Evolutionary conservation across 495 filamentous ascomycete species (phyloP), one percentile per base, ranked within the genome.

Genomic region (Cercophora newfieldiana): DNA sequence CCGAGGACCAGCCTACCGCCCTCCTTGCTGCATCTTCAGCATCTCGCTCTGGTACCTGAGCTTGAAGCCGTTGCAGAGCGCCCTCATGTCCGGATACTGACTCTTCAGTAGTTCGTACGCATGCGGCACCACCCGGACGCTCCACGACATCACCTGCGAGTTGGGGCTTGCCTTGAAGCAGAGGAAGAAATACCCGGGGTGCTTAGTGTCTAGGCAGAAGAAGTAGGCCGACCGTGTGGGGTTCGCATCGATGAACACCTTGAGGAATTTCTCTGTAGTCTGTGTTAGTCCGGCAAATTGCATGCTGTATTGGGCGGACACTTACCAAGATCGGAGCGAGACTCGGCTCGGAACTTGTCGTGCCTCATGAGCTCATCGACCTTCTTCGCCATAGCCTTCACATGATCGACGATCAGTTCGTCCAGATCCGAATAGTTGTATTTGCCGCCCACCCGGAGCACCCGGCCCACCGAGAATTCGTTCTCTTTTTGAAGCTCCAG

Each of bases 361-460:
- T 97, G 86, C 67, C 89, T 80, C 84, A 91, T 92, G 82, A 99
- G 90, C 80, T 99, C 95, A 59, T 97, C 94, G 7, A 97, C 94
- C 80, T 99, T 99, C 80, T 90, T 92, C 29, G 93, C 91, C 94
- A 97, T 97, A 33, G 94, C 91, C 79, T 96, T 94, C 71, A 99
- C 91, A 68, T 99, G 95, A 65, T 93, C 92, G 76, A 94, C 94
- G 70, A 99, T 98, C 78, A 99, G 78, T 78, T 99, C 95, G 78
- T 99, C 95, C 61, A 99, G 80, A 90, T 99, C 95, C 56, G 87
- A 90, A 81, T 99, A 99, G 3, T 84, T 94, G 76, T 93, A 94
- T 72, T 90, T 91, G 53, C 91, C 90, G 16, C 87, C 91, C 48
- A 98, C 90, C 69, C 90, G 91, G 53, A 98, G 83, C 18, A 86